A percentile compares a stretch with the other conserved stretches of the same genome.
phyloP scores from a whole-genome alignment of 2,329 filamentous ascomycete species.

The Neospermospora avenae region DNA sequence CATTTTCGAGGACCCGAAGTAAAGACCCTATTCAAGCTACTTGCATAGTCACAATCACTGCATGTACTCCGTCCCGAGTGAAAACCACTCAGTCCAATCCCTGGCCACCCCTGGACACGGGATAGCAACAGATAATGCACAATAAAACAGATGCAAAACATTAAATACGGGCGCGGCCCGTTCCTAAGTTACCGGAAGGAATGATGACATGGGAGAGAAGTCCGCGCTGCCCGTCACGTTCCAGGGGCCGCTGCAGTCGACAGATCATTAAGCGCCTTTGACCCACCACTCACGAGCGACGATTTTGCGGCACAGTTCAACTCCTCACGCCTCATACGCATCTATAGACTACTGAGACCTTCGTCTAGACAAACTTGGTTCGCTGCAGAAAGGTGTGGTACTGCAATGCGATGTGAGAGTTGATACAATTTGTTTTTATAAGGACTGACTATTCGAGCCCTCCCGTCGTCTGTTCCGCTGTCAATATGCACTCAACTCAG shows the following conservation, averaged over 20 bases:
- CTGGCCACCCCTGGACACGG: too few relatives aligned
- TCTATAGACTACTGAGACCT: neutral
- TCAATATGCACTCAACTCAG: conserved; percentile 1
- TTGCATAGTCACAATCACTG: conserved; percentile 1
- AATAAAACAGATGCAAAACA: neutral
- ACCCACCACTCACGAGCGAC: neutral
- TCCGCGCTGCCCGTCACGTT: neutral
- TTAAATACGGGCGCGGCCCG: conserved; percentile 1
- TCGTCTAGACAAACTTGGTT: neutral
- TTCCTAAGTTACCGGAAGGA: conserved; percentile 1
- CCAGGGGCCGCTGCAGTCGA: conserved; percentile 4
- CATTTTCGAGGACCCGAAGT: neutral
- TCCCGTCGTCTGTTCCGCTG: neutral
- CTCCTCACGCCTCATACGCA: conserved; percentile 1
- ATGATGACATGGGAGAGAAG: neutral
- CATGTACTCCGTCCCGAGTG: neutral
- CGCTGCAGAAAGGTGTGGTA: neutral
- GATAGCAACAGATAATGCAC: neutral
- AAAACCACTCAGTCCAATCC: neutral
- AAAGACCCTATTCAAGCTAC: neutral
- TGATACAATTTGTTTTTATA: neutral
- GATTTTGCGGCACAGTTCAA: neutral
- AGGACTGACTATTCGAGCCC: neutral
- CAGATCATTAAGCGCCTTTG: neutral
- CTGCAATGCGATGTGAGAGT: neutral